Evolutionary conservation across 345 rosid genomes (phyloP).

Genomic region (Camelina laxa): DNA sequence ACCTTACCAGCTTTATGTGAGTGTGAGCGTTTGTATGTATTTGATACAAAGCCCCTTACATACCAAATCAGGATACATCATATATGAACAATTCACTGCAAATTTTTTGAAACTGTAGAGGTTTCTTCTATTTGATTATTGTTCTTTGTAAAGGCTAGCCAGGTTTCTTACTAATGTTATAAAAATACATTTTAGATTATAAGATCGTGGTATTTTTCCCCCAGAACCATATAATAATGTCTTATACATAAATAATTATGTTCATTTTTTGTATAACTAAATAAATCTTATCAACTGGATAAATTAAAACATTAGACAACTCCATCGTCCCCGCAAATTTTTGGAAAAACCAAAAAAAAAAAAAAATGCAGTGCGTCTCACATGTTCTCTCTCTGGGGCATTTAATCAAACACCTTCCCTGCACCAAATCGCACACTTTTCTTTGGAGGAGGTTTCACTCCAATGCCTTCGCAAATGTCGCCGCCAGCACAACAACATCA

Average conservation of each 20-base stretch:
- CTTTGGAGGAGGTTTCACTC: constrained; percentile 20
- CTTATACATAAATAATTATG: too few relatives aligned
- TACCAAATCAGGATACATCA: neutral
- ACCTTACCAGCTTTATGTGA: constrained; percentile 1
- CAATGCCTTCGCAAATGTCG: constrained; percentile 7
- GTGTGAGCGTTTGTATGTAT: neutral
- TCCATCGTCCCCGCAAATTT: neutral
- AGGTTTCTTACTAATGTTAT: neutral
- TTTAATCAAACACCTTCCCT: constrained; percentile 73
- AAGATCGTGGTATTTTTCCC: neutral
- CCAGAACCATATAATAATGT: neutral
- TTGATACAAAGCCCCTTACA: neutral
- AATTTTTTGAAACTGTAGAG: constrained; percentile 8
- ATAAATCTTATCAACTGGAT: too few relatives aligned
- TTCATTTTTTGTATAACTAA: too few relatives aligned
- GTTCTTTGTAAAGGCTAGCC: neutral
- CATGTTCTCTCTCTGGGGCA: constrained; percentile 51
- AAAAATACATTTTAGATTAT: neutral
- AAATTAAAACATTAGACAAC: neutral
- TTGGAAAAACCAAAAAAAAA: neutral
- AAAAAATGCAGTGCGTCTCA: constrained; percentile 22
- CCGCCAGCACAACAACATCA: constrained; percentile 37
- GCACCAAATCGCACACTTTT: constrained; percentile 35
- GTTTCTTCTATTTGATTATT: neutral
- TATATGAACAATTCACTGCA: neutral